Evolutionary conservation across 2,329 filamentous ascomycete species (phyloP).

Genomic region (Penicillium freii): DNA sequence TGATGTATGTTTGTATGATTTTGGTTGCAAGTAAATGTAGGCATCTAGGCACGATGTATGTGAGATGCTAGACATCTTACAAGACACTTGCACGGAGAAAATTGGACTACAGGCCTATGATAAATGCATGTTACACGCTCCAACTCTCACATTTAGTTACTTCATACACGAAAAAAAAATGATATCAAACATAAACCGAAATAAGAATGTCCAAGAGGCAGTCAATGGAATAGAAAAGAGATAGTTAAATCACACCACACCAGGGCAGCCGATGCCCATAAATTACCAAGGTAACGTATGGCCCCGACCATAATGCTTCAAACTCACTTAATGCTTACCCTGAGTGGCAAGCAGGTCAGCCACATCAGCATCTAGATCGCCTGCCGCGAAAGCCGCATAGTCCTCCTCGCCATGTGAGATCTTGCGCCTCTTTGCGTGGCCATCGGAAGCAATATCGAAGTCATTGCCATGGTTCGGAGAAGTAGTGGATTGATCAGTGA

Average conservation of each 20-base stretch:
- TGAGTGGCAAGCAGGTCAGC: slow-evolving; percentile 57
- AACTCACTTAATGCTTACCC: slow-evolving; percentile 24
- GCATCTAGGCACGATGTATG: neutral
- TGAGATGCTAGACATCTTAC: neutral
- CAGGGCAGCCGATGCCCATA: neutral
- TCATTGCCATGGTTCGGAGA: slow-evolving; percentile 22
- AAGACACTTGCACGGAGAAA: neutral
- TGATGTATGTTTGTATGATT: neutral
- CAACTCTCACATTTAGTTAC: neutral
- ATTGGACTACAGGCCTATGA: neutral
- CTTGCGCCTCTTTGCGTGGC: slow-evolving; percentile 50
- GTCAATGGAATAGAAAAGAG: neutral
- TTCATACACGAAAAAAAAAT: neutral
- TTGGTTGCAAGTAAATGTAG: no score
- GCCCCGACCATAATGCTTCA: neutral
- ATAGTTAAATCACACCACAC: slow-evolving; percentile 1
- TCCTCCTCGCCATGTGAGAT: slow-evolving; percentile 45
- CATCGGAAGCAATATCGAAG: slow-evolving; percentile 28
- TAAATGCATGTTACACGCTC: neutral
- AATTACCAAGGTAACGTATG: neutral
- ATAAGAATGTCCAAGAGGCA: neutral
- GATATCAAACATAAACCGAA: neutral
- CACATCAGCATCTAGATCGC: slow-evolving; percentile 61
- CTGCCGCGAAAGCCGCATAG: slow-evolving; percentile 49
- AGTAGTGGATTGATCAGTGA: neutral